These are phyloP conservation scores for Cercophora newfieldiana DNA, from an alignment of 495 filamentous ascomycete species.

Conservation along the genomic window DNA sequence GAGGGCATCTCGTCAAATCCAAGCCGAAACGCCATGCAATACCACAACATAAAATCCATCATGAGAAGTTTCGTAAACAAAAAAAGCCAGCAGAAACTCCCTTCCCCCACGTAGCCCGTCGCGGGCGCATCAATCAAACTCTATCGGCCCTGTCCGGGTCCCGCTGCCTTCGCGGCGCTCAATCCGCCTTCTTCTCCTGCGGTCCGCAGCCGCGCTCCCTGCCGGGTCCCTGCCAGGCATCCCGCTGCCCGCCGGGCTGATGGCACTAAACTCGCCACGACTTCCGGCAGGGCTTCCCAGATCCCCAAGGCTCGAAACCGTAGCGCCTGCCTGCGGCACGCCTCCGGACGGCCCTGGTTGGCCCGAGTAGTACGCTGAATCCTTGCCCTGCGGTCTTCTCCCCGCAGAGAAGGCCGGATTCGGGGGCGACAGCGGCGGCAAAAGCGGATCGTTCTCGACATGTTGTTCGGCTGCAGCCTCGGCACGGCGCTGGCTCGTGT, in stretches of 20 bases:
- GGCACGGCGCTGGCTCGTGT: slow-evolving; percentile 40
- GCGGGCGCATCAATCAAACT: slow-evolving; percentile 37
- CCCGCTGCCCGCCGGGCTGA: slow-evolving; percentile 35
- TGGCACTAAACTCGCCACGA: slow-evolving; percentile 42
- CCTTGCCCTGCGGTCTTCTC: slow-evolving; percentile 43
- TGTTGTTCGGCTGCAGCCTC: slow-evolving; percentile 43
- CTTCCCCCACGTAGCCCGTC: slow-evolving; percentile 18
- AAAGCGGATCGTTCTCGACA: slow-evolving; percentile 28
- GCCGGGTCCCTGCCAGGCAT: slow-evolving; percentile 11
- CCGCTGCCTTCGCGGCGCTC: slow-evolving; percentile 46
- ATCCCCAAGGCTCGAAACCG: slow-evolving; percentile 44
- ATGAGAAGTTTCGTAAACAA: neutral
- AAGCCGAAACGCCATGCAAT: slow-evolving; percentile 12
- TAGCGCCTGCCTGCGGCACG: slow-evolving; percentile 33
- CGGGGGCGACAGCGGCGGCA: slow-evolving; percentile 43
- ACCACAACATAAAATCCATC: neutral
- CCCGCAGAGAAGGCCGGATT: slow-evolving; percentile 47
- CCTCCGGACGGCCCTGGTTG: slow-evolving; percentile 44
- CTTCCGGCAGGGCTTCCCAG: slow-evolving; percentile 31
- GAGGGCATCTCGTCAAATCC: neutral
- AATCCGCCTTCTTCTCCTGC: slow-evolving; percentile 47
- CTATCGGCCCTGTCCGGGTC: slow-evolving; percentile 38
- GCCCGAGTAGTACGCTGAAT: slow-evolving; percentile 56
- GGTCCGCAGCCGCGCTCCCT: slow-evolving; percentile 34
- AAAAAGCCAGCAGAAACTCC: slow-evolving; percentile 29